phyloP scores from a whole-genome alignment of 371 early-diverging fungal genomes.

The Choanephora cucurbitarum region DNA sequence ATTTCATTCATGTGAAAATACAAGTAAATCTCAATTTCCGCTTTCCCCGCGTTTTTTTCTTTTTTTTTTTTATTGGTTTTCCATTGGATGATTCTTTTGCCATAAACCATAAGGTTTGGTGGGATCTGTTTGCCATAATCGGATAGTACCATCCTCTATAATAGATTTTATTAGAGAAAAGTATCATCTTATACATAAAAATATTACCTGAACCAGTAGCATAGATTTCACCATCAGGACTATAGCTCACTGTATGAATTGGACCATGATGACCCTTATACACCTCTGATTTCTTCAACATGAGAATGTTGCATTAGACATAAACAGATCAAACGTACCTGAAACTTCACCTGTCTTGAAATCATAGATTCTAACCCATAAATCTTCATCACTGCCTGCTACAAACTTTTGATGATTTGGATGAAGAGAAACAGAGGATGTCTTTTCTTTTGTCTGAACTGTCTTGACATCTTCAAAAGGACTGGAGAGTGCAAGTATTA shows the following conservation, averaged over 20 bases:
- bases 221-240: slow-evolving; percentile 88
- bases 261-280: slow-evolving; percentile 91
- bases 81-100: slow-evolving; percentile 56
- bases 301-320: too few relatives aligned
- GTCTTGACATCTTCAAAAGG: slow-evolving; percentile 23
- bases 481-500: too few relatives aligned
- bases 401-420: slow-evolving; percentile 77
- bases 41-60: too few relatives aligned
- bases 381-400: slow-evolving; percentile 74
- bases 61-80: neutral
- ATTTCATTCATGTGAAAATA: neutral
- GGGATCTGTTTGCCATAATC: slow-evolving; percentile 77
- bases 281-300: slow-evolving; percentile 53
- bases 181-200: too few relatives aligned
- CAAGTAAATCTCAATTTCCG: neutral
- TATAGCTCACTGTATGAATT: slow-evolving; percentile 84
- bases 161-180: neutral
- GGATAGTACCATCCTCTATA: slow-evolving; percentile 76
- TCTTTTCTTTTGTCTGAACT: slow-evolving; percentile 51
- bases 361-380: slow-evolving; percentile 82
- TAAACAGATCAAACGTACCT: too few relatives aligned
- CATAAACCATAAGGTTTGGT: slow-evolving; percentile 75
- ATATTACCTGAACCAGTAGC: slow-evolving; percentile 77
- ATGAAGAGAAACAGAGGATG: slow-evolving; percentile 78
- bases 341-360: slow-evolving; percentile 70